Evolutionary conservation across 768 basidiomycete genomes (phyloP).

Genomic region (Hericium alpestre): DNA sequence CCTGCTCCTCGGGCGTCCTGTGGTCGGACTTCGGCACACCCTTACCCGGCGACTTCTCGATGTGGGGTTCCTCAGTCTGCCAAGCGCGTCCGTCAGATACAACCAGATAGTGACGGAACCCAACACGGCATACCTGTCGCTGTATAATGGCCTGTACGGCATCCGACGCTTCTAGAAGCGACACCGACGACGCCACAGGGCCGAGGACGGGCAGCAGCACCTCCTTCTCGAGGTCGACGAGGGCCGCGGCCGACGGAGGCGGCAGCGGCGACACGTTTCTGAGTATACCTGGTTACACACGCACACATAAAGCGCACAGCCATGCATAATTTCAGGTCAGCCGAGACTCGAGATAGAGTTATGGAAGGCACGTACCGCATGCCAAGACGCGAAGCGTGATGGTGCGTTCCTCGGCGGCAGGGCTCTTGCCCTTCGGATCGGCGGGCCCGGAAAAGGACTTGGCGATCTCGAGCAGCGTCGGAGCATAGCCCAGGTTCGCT

Average conservation of each 20-base stretch:
- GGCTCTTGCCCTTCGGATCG: constrained; percentile 27
- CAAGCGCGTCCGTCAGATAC: too few species aligned
- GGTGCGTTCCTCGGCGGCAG: constrained; percentile 38
- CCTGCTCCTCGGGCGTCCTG: constrained; percentile 53
- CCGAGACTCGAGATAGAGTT: background rate
- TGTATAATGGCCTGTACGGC: constrained; percentile 41
- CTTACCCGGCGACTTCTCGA: constrained; percentile 47
- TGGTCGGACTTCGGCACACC: constrained; percentile 48
- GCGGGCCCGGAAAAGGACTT: constrained; percentile 23
- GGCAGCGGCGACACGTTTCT: constrained; percentile 71
- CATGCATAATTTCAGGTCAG: background rate
- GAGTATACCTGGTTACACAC: constrained; percentile 45
- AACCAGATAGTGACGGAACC: background rate
- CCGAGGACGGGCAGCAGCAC: constrained; percentile 61
- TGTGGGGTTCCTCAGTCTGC: constrained; percentile 48
- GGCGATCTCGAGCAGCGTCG: constrained; percentile 56
- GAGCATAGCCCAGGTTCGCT: constrained; percentile 46
- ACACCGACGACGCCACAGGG: constrained; percentile 52
- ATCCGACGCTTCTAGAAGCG: constrained; percentile 38
- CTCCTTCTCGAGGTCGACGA: constrained; percentile 60
- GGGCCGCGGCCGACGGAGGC: constrained; percentile 49
- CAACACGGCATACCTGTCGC: constrained; percentile 32
- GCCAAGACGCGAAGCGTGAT: constrained; percentile 55
- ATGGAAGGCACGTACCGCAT: constrained; percentile 39
- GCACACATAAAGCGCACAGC: background rate